Evolutionary conservation across 352 stramenopile species (phyloP).

Genomic region (Paralagenidium karlingii): DNA sequence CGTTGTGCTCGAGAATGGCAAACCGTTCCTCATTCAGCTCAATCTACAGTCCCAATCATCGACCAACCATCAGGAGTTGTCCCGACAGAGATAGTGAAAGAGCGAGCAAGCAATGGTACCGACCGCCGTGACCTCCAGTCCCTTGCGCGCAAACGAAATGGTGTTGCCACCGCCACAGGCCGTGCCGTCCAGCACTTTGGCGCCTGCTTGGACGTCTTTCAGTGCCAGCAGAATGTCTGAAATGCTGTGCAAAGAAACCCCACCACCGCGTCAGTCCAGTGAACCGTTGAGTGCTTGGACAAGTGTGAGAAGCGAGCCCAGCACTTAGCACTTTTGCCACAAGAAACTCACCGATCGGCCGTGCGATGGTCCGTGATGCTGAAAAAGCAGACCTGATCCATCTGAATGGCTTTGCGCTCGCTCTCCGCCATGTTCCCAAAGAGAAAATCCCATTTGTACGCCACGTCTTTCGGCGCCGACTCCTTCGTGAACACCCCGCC

Average conservation of each 20-base stretch:
- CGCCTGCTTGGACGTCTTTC: slow-evolving; percentile 3
- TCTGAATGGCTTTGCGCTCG: slow-evolving; percentile 46
- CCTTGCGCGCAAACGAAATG: no score
- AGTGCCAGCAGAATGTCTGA: not conserved
- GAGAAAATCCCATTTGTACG: slow-evolving; percentile 81
- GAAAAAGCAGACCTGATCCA: slow-evolving; percentile 66
- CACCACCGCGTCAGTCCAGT: slow-evolving; percentile 44
- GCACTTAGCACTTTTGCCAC: no score
- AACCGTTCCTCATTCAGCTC: slow-evolving; percentile 49
- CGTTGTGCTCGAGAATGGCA: slow-evolving; percentile 65
- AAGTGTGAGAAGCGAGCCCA: no score
- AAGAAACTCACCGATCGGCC: no score
- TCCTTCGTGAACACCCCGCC: no score
- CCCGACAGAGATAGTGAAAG: no score
- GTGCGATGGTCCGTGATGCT: slow-evolving; percentile 75
- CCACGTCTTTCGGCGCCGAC: no score
- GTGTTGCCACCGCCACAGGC: slow-evolving; percentile 72
- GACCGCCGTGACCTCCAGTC: no score
- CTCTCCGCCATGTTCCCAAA: slow-evolving; percentile 64
- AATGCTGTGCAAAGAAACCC: slow-evolving; percentile 18
- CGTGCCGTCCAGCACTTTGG: slow-evolving; percentile 30
- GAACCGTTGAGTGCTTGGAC: no score
- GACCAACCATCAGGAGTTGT: no score
- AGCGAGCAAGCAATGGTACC: no score
- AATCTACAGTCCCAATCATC: no score